Conservation (phyloP, 2,329 filamentous ascomycete genomes). For the Colletotrichum gigasporum region DNA sequence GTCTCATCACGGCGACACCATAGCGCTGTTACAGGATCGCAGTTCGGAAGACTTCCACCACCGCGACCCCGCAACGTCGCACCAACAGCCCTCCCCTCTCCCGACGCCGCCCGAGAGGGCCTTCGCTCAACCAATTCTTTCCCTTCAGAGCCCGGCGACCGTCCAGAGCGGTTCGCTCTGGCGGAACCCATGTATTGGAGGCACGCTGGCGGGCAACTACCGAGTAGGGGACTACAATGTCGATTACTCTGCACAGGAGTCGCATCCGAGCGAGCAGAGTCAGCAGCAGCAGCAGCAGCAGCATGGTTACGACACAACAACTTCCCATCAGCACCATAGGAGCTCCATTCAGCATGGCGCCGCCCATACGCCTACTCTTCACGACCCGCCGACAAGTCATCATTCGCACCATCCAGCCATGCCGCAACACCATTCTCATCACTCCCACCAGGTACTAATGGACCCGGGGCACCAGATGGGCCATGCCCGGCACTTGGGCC, state of each 20-base stretch:
- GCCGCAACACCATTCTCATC: slow-evolving; percentile 57
- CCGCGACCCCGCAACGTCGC: slow-evolving; percentile 37
- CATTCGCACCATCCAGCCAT: slow-evolving; percentile 51
- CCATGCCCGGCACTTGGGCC: slow-evolving; percentile 59
- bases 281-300: slow-evolving; percentile 72
- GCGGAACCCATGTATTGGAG: slow-evolving; percentile 78
- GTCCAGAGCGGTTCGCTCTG: slow-evolving; percentile 81
- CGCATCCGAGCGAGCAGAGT: slow-evolving; percentile 71
- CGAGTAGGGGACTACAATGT: slow-evolving; percentile 79
- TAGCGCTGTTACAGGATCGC: slow-evolving; percentile 26
- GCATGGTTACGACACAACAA: slow-evolving; percentile 65
- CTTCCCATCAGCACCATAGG: slow-evolving; percentile 53
- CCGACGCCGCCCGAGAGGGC: slow-evolving; percentile 63
- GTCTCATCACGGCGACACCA: slow-evolving; percentile 29
- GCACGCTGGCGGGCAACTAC: slow-evolving; percentile 80
- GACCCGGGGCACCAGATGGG: slow-evolving; percentile 62
- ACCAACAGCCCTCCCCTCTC: slow-evolving; percentile 25
- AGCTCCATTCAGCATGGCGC: slow-evolving; percentile 59
- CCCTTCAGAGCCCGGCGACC: slow-evolving; percentile 71
- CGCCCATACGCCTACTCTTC: slow-evolving; percentile 51
- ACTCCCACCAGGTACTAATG: slow-evolving; percentile 64
- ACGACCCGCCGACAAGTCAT: slow-evolving; percentile 52
- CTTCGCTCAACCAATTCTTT: slow-evolving; percentile 64
- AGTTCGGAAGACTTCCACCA: slow-evolving; percentile 32
- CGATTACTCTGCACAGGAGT: slow-evolving; percentile 76